phyloP scores from a whole-genome alignment of 2,329 filamentous ascomycete species.

The Podosphaera fusca region DNA sequence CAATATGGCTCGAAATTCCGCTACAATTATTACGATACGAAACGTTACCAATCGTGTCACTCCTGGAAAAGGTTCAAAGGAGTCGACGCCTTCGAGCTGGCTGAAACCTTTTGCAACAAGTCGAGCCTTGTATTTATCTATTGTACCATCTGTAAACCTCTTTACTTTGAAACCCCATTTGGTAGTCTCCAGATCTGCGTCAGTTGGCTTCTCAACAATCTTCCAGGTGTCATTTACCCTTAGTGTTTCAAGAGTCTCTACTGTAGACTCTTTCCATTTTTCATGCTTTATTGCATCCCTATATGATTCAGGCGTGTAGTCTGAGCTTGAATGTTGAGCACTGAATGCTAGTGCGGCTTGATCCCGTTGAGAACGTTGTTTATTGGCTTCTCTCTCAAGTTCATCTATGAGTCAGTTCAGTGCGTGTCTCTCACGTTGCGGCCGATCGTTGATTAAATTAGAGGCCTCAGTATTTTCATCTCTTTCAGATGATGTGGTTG shows the following conservation, averaged over 20 bases:
- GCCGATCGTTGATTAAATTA: neutral
- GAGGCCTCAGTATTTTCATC: neutral
- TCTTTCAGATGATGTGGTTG: neutral
- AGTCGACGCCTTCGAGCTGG: neutral
- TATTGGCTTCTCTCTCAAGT: neutral
- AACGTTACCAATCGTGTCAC: neutral
- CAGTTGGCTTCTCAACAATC: neutral
- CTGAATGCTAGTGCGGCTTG: neutral
- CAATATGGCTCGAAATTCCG: neutral
- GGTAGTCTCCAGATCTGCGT: neutral
- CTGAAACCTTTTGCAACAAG: neutral
- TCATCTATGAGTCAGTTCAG: neutral
- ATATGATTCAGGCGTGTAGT: neutral
- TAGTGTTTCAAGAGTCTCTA: neutral
- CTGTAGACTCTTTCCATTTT: neutral
- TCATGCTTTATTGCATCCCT: neutral
- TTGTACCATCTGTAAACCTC: neutral
- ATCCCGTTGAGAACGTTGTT: neutral
- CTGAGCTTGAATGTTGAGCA: neutral
- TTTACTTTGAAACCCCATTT: neutral
- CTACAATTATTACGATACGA: neutral
- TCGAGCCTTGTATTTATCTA: neutral
- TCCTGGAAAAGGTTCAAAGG: neutral
- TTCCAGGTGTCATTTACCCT: neutral
- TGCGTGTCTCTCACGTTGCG: neutral